Evolutionary conservation across 1,284 basidiomycete genomes (phyloP).

Genomic region (Trichosporon inkin): DNA sequence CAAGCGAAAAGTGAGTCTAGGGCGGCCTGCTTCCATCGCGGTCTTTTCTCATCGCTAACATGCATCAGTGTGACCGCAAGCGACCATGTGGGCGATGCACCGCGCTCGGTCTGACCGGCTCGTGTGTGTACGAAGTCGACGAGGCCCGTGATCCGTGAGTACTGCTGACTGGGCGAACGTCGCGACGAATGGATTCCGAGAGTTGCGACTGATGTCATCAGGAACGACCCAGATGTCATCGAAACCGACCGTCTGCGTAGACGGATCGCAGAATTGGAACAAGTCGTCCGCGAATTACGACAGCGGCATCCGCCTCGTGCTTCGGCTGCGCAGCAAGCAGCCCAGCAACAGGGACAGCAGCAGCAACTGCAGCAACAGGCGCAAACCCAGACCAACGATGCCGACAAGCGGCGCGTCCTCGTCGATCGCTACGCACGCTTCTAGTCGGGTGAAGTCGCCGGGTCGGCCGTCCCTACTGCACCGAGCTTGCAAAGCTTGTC

Average conservation of each 20-base stretch:
- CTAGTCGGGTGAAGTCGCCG: slow-evolving; percentile 45
- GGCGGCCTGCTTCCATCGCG: neutral
- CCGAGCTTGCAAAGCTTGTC: slow-evolving; percentile 5
- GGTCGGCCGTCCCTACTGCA: slow-evolving; percentile 24
- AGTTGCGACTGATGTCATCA: slow-evolving; percentile 40
- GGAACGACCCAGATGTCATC: slow-evolving; percentile 75
- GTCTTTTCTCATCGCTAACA: neutral
- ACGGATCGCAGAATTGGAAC: slow-evolving; percentile 83
- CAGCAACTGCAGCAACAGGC: neutral
- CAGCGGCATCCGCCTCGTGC: slow-evolving; percentile 32
- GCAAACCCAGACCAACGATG: slow-evolving; percentile 18
- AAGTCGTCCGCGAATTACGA: slow-evolving; percentile 67
- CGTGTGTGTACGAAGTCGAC: slow-evolving; percentile 87
- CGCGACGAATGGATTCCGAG: neutral
- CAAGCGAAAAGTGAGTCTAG: slow-evolving; percentile 69
- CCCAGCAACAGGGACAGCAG: slow-evolving; percentile 1
- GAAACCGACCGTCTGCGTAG: slow-evolving; percentile 75
- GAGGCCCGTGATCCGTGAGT: slow-evolving; percentile 72
- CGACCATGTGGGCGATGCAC: slow-evolving; percentile 79
- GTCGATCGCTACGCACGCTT: slow-evolving; percentile 48
- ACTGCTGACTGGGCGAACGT: neutral
- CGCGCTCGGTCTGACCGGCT: slow-evolving; percentile 65
- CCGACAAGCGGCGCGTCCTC: slow-evolving; percentile 42
- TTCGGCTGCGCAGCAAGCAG: slow-evolving; percentile 9
- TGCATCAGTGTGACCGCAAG: slow-evolving; percentile 49